Conservation (phyloP, 805 yeast genomes). For the Cyberlindnera nakhonratchasimensis region DNA sequence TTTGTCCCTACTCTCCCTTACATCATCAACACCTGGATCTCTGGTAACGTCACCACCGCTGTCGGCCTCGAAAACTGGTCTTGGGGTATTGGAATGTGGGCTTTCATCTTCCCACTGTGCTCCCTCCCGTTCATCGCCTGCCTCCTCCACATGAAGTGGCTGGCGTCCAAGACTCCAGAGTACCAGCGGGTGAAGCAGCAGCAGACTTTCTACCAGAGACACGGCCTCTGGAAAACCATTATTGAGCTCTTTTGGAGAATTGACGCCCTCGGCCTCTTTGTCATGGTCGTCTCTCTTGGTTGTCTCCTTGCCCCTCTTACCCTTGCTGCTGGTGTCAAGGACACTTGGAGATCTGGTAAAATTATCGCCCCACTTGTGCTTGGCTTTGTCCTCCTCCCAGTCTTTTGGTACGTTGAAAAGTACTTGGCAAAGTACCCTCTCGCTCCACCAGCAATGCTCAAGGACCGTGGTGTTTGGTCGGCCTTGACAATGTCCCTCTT, state of each 20-base stretch:
- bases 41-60: conserved; percentile 51
- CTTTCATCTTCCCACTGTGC: conserved; percentile 65
- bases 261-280: conserved; percentile 60
- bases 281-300: conserved; percentile 55
- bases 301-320: conserved; percentile 71
- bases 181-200: conserved; percentile 41
- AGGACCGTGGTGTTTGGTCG: conserved; percentile 71
- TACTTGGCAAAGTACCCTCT: conserved; percentile 58
- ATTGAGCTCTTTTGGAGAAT: conserved; percentile 54
- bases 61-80: conserved; percentile 44
- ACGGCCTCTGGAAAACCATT: conserved; percentile 34
- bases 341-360: conserved; percentile 56
- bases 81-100: conserved; percentile 83
- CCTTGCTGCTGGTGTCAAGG: conserved; percentile 59
- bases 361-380: conserved; percentile 68
- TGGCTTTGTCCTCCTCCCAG: conserved; percentile 59
- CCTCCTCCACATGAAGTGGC: conserved; percentile 51
- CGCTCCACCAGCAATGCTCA: conserved; percentile 53
- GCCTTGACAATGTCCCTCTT: conserved; percentile 59
- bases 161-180: conserved; percentile 52
- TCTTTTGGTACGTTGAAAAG: conserved; percentile 58
- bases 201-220: conserved; percentile 36
- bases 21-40: conserved; percentile 75
- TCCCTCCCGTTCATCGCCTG: conserved; percentile 57
- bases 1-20: conserved; percentile 69